Evolutionary conservation across 805 yeast species (phyloP), one percentile per base, ranked within the genome.

Genomic region (Candida tammaniensis): DNA sequence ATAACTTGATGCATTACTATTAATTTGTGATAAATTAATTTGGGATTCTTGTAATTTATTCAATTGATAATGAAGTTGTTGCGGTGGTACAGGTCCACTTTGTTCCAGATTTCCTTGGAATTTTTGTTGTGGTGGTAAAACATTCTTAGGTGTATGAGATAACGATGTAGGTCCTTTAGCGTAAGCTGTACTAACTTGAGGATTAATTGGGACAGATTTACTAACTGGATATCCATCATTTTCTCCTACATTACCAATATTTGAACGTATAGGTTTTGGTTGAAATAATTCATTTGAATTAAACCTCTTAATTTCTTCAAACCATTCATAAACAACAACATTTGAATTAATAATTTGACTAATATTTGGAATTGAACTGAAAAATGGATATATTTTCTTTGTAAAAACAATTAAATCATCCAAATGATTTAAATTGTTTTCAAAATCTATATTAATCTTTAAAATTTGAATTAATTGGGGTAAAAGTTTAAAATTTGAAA

Each of bases 301-400:
- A 10, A 38, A 20, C 28, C 32, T 35, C 11, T 33, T 34, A 36
- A 40, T 39, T 18, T 40, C 43, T 16, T 40, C 43, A 33, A 43
- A 43, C 47, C 47, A 43, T 18, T 43, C 44, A 23, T 32, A 40
- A 11, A 43, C 20, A 6, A 40, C 37, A 16, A 37, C 40, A 24
- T 43, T 43, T 6, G 39, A 33, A 8, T 31, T 31, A 10, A 43
- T 25, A n/a, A 38, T 27, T 23, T 29, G 25, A 16, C 34, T 33
- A 14, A 35, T 27, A 29, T 44, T 48, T 7, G 31, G 12, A 8
- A 27, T 29, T 4, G 44, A 31, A 11, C 25, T 31, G 30, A 43
- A 40, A 29, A 72, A 61, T 31, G 68, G 70, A 9, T 77, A 70
- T 17, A 88, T 56, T 33, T 76, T 68, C 46, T 75, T 75, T 7